phyloP scores from a whole-genome alignment of 1,284 basidiomycete species.

The Leccinum variabile region DNA sequence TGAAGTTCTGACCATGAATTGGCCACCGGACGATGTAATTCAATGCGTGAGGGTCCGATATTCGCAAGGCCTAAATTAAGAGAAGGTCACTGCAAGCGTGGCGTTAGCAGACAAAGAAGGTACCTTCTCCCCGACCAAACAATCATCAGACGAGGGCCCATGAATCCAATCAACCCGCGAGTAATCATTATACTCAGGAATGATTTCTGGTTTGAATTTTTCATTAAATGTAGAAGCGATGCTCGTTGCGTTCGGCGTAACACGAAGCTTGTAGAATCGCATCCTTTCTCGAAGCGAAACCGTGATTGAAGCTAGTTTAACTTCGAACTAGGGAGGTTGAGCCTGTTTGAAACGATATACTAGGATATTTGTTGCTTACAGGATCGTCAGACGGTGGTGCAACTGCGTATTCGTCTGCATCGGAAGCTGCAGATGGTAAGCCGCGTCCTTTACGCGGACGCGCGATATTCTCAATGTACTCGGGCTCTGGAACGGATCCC shows the following conservation, averaged over 20 bases:
- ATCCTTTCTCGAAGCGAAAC: conserved; percentile 80
- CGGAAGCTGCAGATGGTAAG: conserved; percentile 23
- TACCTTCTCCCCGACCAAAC: conserved; percentile 73
- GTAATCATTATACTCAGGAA: conserved; percentile 79
- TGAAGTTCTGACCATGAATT: conserved; percentile 74
- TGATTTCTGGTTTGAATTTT: conserved; percentile 76
- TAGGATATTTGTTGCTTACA: conserved; percentile 40
- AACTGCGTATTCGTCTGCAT: conserved; percentile 49
- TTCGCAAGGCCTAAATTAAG: conserved; percentile 59
- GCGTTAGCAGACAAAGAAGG: conserved; percentile 9
- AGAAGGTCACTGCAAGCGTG: conserved; percentile 10
- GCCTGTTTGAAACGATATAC: neutral
- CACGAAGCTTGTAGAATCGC: conserved; percentile 85
- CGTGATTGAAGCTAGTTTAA: conserved; percentile 70
- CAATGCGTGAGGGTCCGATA: conserved; percentile 65
- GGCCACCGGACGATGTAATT: conserved; percentile 80
- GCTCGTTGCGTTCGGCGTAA: conserved; percentile 70
- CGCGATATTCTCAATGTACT: conserved; percentile 50
- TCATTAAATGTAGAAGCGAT: conserved; percentile 78
- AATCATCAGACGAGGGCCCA: conserved; percentile 40
- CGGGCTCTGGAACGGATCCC: conserved; percentile 41
- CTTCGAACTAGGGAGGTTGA: conserved; percentile 54
- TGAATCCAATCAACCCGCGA: conserved; percentile 82
- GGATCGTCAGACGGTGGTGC: conserved; percentile 54
- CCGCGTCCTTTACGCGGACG: conserved; percentile 46